Percentiles rank a stretch among this genome's conserved stretches.
phyloP scores from a whole-genome alignment of 208 protist genomes.

The Tritrichomonas foetus region DNA sequence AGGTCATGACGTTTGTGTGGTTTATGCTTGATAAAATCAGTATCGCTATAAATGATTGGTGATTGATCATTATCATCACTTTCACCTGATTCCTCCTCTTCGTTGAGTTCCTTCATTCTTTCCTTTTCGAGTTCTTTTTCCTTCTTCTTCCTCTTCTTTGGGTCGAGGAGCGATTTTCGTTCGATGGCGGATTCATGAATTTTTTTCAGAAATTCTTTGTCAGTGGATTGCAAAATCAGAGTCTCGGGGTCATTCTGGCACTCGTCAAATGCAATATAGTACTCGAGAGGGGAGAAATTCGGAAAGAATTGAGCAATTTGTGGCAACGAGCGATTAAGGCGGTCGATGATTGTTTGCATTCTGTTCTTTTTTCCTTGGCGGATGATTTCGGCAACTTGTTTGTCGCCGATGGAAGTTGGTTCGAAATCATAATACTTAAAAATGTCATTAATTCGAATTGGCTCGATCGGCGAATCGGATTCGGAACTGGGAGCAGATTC shows the following conservation, averaged over 20 bases:
- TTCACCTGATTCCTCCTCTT: no score
- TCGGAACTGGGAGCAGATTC: no score
- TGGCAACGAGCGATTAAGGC: background rate
- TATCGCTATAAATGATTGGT: background rate
- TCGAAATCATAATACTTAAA: background rate
- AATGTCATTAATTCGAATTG: slow-evolving; percentile 7
- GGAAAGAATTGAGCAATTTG: background rate
- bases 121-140: background rate
- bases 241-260: background rate
- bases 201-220: background rate
- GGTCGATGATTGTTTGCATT: background rate
- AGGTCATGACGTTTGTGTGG: no score
- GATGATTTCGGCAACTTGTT: background rate
- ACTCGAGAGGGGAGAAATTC: background rate
- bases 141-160: background rate
- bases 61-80: background rate
- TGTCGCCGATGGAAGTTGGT: background rate
- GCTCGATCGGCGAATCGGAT: background rate
- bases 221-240: background rate
- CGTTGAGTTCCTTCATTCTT: background rate
- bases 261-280: background rate
- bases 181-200: background rate
- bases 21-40: background rate
- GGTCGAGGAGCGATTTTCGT: background rate
- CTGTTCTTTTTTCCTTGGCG: background rate